A percentile compares a stretch with the other conserved stretches of the same genome.
Conservation (phyloP, 768 basidiomycete genomes). For the Dacryopinax spathularia region DNA sequence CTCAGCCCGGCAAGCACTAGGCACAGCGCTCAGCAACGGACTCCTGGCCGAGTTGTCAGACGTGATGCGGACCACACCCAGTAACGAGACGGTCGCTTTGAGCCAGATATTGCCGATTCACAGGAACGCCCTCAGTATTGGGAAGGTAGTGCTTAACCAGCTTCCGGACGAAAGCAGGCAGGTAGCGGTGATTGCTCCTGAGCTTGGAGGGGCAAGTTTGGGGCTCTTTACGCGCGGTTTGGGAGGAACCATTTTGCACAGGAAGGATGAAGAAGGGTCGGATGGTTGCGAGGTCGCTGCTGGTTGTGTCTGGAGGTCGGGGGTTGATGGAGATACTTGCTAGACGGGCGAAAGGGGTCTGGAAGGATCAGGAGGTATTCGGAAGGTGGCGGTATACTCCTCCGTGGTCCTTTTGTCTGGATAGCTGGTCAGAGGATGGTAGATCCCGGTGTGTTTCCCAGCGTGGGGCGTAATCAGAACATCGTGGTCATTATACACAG, state of each 20-base stretch:
- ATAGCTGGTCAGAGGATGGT: no score
- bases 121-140: background rate
- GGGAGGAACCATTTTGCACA: background rate
- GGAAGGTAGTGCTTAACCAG: background rate
- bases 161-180: background rate
- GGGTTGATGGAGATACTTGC: background rate
- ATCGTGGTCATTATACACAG: background rate
- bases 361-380: background rate
- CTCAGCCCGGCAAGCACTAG: background rate
- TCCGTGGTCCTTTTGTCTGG: no score
- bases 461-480: background rate
- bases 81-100: background rate
- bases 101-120: background rate
- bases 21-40: background rate
- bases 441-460: no score
- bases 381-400: no score
- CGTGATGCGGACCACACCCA: background rate
- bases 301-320: background rate
- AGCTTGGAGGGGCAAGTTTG: background rate
- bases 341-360: background rate
- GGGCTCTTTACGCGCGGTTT: background rate
- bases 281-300: background rate
- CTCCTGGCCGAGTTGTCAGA: background rate
- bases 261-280: background rate
- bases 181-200: background rate